A percentile compares a stretch with the other conserved stretches of the same genome.
These are phyloP conservation scores for Epithemia pelagica DNA, from an alignment of 108 stramenopile genomes.

Conservation along the genomic window DNA sequence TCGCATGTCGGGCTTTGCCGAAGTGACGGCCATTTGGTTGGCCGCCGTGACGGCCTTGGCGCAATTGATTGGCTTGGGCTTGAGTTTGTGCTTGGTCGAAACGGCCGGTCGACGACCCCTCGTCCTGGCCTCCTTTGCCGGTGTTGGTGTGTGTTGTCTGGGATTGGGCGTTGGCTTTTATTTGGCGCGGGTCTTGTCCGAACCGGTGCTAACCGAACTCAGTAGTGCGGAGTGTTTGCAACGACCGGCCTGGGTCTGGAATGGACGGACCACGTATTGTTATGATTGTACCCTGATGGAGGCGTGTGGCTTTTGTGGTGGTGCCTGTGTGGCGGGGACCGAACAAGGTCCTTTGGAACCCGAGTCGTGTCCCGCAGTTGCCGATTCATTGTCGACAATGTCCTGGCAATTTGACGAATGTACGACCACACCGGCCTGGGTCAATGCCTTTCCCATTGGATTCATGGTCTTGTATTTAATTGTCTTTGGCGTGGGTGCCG, in stretches of 20 bases:
- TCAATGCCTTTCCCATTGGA: constrained; percentile 36
- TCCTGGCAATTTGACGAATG: constrained; percentile 27
- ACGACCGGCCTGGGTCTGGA: constrained; percentile 43
- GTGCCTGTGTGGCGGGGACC: constrained; percentile 23
- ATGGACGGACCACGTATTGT: constrained; percentile 44
- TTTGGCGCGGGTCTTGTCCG: constrained; percentile 28
- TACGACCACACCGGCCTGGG: neutral
- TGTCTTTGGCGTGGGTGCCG: constrained; percentile 73
- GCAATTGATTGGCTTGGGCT: constrained; percentile 54
- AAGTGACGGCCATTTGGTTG: constrained; percentile 48
- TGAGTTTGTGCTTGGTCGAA: constrained; percentile 63
- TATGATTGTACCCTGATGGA: constrained; percentile 44
- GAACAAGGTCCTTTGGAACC: constrained; percentile 16
- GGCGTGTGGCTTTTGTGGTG: constrained; percentile 53
- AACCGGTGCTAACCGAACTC: neutral
- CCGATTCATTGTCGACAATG: no score
- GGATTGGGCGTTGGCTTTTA: constrained; percentile 58
- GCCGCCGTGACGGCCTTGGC: constrained; percentile 65
- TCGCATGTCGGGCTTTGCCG: constrained; percentile 72
- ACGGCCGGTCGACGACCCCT: constrained; percentile 55
- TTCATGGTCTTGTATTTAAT: constrained; percentile 70
- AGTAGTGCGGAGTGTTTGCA: constrained; percentile 14
- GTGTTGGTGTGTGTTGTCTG: constrained; percentile 38
- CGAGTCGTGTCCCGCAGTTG: neutral
- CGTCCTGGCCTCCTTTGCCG: constrained; percentile 36